A percentile compares a stretch with the other conserved stretches of the same genome.
These are phyloP conservation scores for Rutidosis leptorrhynchoides DNA, from an alignment of 129 eudicot genomes.

Conservation along the genomic window DNA sequence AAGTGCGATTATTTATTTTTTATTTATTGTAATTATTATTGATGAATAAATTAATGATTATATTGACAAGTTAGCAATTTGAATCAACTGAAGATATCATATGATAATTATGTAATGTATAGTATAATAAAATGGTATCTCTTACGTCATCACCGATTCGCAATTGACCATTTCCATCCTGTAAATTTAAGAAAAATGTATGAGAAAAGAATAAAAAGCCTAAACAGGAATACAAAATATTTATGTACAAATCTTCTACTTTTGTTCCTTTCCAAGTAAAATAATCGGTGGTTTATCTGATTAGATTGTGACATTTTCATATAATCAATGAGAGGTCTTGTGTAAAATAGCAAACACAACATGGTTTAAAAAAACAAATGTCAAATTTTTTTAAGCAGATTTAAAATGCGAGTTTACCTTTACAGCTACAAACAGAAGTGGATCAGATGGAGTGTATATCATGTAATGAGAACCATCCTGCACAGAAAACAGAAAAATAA, in stretches of 20 bases:
- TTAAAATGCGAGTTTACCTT: slow-evolving; percentile 46
- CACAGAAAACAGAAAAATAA: not conserved
- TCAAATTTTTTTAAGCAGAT: slow-evolving; percentile 1
- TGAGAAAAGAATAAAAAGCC: slow-evolving; percentile 4
- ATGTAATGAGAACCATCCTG: slow-evolving; percentile 97
- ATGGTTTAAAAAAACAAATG: not conserved
- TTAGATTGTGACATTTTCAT: slow-evolving; percentile 3
- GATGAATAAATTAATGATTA: not conserved
- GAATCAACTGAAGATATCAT: not conserved
- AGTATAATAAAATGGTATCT: slow-evolving; percentile 9
- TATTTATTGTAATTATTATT: not conserved
- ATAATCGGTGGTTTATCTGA: not conserved
- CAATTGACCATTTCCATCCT: slow-evolving; percentile 71
- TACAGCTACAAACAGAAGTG: slow-evolving; percentile 83
- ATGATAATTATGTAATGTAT: slow-evolving; percentile 1
- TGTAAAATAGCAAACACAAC: not conserved
- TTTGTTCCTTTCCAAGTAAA: not conserved
- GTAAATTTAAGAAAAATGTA: slow-evolving; percentile 23
- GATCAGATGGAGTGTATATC: slow-evolving; percentile 93
- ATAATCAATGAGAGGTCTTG: not conserved
- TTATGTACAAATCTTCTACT: not conserved
- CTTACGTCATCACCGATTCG: slow-evolving; percentile 97
- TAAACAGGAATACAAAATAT: not conserved
- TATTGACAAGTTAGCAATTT: not conserved
- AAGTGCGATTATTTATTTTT: not conserved